Evolutionary conservation across 768 basidiomycete species (phyloP).

Genomic region (Boletus rubroflammeus): DNA sequence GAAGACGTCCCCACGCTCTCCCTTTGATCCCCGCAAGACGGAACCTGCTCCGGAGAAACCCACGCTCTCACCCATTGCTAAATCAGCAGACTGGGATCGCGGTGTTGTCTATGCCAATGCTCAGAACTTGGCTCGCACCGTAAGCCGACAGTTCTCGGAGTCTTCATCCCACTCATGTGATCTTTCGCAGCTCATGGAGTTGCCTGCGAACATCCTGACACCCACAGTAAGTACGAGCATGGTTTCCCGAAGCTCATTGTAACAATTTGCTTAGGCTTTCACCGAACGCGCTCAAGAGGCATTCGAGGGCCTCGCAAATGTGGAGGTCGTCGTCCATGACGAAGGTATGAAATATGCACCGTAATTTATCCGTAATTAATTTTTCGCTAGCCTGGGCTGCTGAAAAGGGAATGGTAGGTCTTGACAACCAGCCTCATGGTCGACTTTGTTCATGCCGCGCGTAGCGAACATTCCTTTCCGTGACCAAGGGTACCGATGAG

Average conservation of each 20-base stretch:
- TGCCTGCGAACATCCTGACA: constrained; percentile 83
- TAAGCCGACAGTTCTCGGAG: constrained; percentile 27
- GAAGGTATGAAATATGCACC: constrained; percentile 45
- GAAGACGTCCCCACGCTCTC: constrained; percentile 67
- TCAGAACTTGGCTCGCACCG: constrained; percentile 79
- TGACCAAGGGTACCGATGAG: constrained; percentile 76
- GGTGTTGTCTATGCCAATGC: constrained; percentile 72
- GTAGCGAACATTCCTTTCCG: constrained; percentile 82
- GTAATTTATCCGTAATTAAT: neutral
- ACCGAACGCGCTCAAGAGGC: constrained; percentile 65
- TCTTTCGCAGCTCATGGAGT: constrained; percentile 63
- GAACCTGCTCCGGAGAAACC: constrained; percentile 50
- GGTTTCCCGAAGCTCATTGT: neutral
- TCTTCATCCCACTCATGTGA: neutral
- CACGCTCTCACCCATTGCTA: constrained; percentile 42
- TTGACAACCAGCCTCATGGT: neutral
- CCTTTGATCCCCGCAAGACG: constrained; percentile 58
- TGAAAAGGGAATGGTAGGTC: constrained; percentile 73
- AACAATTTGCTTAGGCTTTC: constrained; percentile 49
- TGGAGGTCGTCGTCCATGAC: constrained; percentile 68
- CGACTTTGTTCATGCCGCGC: neutral
- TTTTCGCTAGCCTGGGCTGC: constrained; percentile 65
- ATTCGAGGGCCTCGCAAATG: constrained; percentile 62
- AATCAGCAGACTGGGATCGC: constrained; percentile 60
- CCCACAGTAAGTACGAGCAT: constrained; percentile 53